Evolutionary conservation across 2,329 filamentous ascomycete species (phyloP).

Genomic region (Sarocladium brachiariae): DNA sequence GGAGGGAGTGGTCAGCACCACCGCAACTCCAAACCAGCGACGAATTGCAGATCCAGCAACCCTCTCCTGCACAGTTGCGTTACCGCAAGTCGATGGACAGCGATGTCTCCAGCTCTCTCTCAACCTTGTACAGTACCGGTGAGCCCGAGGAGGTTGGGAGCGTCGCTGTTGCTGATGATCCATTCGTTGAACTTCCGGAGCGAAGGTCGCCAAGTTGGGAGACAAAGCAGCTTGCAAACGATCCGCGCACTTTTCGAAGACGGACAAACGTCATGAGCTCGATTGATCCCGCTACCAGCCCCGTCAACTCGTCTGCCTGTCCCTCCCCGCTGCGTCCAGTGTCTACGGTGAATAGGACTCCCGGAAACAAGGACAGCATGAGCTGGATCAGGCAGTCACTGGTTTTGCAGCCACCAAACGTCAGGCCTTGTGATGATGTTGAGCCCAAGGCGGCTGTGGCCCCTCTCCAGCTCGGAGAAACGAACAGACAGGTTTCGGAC

Average conservation of each 20-base stretch:
- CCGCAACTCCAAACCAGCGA: constrained; percentile 11
- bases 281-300: not conserved
- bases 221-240: not conserved
- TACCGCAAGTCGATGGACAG: constrained; percentile 29
- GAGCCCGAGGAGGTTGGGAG: constrained; percentile 32
- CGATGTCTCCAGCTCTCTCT: constrained; percentile 45
- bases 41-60: constrained; percentile 14
- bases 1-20: constrained; percentile 20
- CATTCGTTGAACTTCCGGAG: constrained; percentile 22
- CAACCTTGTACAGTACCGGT: constrained; percentile 50
- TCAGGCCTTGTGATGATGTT: constrained; percentile 12
- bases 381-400: constrained; percentile 5
- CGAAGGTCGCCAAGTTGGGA: constrained; percentile 8
- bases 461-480: not conserved
- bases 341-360: not conserved
- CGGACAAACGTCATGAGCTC: not conserved
- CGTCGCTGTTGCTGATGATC: constrained; percentile 18
- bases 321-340: constrained; percentile 3
- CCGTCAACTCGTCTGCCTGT: not conserved
- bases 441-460: constrained; percentile 13
- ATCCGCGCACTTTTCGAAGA: not conserved
- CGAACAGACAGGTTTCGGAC: constrained; percentile 13
- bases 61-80: not conserved
- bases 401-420: constrained; percentile 11
- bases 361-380: not conserved